Conservation (phyloP, 1,284 basidiomycete genomes). For the Pisolithus thermaeus region DNA sequence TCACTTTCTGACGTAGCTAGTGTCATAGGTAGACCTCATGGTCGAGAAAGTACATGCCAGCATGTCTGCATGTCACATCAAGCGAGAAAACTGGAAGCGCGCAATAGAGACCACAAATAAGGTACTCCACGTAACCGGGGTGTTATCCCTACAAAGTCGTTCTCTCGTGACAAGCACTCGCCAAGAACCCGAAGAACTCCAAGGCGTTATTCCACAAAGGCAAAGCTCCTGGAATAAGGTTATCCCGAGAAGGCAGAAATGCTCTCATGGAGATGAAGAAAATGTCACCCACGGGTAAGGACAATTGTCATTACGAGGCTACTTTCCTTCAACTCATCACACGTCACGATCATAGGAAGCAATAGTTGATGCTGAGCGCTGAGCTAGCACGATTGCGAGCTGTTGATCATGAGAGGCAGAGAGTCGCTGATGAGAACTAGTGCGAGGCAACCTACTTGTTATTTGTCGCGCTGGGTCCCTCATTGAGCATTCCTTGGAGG, state of each 20-base stretch:
- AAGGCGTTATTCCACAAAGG: slow-evolving; percentile 79
- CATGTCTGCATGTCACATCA: slow-evolving; percentile 75
- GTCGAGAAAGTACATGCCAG: slow-evolving; percentile 77
- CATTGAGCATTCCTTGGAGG: slow-evolving; percentile 19
- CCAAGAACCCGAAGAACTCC: slow-evolving; percentile 65
- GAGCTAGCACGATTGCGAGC: slow-evolving; percentile 27
- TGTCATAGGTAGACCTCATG: slow-evolving; percentile 57
- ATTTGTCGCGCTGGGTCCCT: background rate
- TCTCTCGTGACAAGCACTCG: slow-evolving; percentile 37
- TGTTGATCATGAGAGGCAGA: slow-evolving; percentile 61
- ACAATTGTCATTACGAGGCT: background rate
- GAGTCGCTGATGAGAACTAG: slow-evolving; percentile 55
- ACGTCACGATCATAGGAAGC: slow-evolving; percentile 42
- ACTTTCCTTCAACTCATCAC: background rate
- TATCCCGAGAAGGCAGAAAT: slow-evolving; percentile 65
- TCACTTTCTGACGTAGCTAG: background rate
- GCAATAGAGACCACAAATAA: slow-evolving; percentile 72
- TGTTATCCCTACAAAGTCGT: background rate
- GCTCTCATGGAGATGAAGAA: slow-evolving; percentile 57
- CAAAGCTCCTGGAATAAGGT: slow-evolving; percentile 65
- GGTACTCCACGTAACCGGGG: slow-evolving; percentile 30
- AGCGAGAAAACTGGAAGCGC: slow-evolving; percentile 69
- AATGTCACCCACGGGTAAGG: slow-evolving; percentile 53
- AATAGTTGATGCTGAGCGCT: slow-evolving; percentile 52
- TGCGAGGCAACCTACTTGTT: slow-evolving; percentile 51